Percentiles rank a stretch among this genome's conserved stretches.
Conservation (phyloP, 2,329 filamentous ascomycete species). For the Cladophialophora bantiana region DNA sequence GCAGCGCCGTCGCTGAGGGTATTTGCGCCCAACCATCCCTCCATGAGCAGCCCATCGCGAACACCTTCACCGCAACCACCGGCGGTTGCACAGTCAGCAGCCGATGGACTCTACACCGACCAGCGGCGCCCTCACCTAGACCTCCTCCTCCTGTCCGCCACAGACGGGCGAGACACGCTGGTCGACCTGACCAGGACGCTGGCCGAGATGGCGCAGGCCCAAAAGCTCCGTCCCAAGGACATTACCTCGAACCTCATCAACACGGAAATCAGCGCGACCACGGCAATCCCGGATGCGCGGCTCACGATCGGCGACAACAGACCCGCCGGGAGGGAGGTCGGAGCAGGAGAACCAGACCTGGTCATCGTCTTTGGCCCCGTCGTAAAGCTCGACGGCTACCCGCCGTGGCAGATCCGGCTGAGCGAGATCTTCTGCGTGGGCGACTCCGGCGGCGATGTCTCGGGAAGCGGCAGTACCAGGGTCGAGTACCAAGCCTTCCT, state of each 20-base stretch:
- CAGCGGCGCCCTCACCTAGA: slow-evolving; percentile 53
- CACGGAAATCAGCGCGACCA: slow-evolving; percentile 75
- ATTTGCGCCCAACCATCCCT: slow-evolving; percentile 69
- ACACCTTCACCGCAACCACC: slow-evolving; percentile 26
- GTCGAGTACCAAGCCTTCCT: slow-evolving; percentile 96
- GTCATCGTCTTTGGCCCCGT: slow-evolving; percentile 85
- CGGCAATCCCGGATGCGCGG: slow-evolving; percentile 32
- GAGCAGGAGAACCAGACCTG: slow-evolving; percentile 73
- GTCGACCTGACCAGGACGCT: slow-evolving; percentile 95
- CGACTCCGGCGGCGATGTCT: slow-evolving; percentile 49
- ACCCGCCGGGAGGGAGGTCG: slow-evolving; percentile 30
- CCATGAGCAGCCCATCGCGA: slow-evolving; percentile 26
- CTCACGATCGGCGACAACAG: slow-evolving; percentile 1
- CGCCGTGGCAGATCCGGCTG: slow-evolving; percentile 92
- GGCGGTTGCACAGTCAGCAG: slow-evolving; percentile 35
- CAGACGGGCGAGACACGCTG: slow-evolving; percentile 90
- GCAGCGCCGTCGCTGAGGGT: slow-evolving; percentile 75
- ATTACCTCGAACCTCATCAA: slow-evolving; percentile 88
- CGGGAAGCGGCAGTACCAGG: slow-evolving; percentile 38
- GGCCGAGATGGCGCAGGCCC: slow-evolving; percentile 90
- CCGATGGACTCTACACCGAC: slow-evolving; percentile 14
- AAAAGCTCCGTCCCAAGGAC: slow-evolving; percentile 80
- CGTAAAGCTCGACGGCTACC: slow-evolving; percentile 87
- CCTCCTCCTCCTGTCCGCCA: slow-evolving; percentile 81
- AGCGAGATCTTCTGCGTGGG: slow-evolving; percentile 85